A percentile compares a stretch with the other conserved stretches of the same genome.
Evolutionary conservation across 228 moss, liverwort and hornwort species (phyloP).

Genomic region (Sphagnum magellanicum): DNA sequence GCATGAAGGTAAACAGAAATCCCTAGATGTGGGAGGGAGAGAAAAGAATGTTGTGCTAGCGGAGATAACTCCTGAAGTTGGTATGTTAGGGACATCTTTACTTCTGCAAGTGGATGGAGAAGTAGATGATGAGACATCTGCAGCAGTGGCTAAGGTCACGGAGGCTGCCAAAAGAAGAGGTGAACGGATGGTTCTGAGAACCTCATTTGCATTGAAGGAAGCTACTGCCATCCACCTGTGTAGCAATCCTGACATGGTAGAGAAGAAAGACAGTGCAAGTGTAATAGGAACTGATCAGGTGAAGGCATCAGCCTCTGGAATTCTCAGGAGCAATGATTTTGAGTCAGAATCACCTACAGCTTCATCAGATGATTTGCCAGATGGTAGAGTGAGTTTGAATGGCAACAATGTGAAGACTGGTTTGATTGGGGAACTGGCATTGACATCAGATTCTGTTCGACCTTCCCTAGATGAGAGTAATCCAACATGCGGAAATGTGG

Average conservation of each 20-base stretch:
- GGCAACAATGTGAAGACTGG: not conserved
- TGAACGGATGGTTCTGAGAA: constrained; percentile 19
- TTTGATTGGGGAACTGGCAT: not conserved
- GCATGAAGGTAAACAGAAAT: not conserved
- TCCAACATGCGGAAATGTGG: not conserved
- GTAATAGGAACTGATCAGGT: constrained; percentile 1
- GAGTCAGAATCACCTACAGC: not conserved
- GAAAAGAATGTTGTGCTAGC: constrained; percentile 34
- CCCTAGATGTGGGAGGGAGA: not conserved
- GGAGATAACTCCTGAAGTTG: constrained; percentile 15
- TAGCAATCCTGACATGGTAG: not conserved
- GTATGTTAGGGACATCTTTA: constrained; percentile 20
- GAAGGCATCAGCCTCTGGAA: not conserved
- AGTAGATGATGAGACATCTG: constrained; percentile 48
- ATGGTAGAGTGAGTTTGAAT: not conserved
- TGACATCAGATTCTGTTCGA: not conserved
- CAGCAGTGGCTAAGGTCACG: constrained; percentile 19
- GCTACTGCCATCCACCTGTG: constrained; percentile 1
- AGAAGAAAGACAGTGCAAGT: not conserved
- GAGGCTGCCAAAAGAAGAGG: constrained; percentile 32
- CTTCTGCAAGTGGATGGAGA: constrained; percentile 39
- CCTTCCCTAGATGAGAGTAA: not conserved
- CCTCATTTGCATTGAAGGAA: constrained; percentile 4
- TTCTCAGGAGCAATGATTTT: not conserved
- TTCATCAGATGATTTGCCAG: not conserved